phyloP scores from a whole-genome alignment of 1,139 yeast genomes.

The Saccharomyces pastorianus region DNA sequence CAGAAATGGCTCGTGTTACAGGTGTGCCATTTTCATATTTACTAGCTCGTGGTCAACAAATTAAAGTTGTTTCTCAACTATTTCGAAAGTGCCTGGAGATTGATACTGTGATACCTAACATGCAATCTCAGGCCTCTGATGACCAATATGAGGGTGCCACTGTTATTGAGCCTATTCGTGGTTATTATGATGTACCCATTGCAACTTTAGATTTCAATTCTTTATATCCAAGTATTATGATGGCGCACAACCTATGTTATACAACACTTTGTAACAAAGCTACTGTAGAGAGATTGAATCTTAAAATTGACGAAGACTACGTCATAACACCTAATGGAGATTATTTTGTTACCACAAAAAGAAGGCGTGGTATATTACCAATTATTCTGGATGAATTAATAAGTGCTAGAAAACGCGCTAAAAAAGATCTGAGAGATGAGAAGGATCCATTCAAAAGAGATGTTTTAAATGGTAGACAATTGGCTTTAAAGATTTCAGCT shows the following conservation, averaged over 20 bases:
- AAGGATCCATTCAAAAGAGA: conserved; percentile 90
- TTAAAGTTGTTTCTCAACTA: conserved; percentile 90
- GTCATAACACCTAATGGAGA: conserved; percentile 88
- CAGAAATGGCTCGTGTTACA: conserved; percentile 99
- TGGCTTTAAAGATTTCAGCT: conserved; percentile 93
- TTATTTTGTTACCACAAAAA: conserved; percentile 65
- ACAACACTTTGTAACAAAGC: conserved; percentile 72
- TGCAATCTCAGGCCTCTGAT: conserved; percentile 69
- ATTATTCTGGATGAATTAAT: conserved; percentile 83
- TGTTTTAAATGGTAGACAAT: conserved; percentile 92
- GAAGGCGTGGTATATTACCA: conserved; percentile 81
- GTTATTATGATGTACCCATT: conserved; percentile 93
- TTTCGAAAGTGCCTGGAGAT: conserved; percentile 84
- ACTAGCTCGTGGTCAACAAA: conserved; percentile 90
- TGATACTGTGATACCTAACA: conserved; percentile 82
- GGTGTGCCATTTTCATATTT: conserved; percentile 95
- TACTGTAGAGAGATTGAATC: conserved; percentile 55
- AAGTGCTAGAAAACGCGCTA: conserved; percentile 88
- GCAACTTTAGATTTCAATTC: conserved; percentile 97
- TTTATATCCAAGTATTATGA: conserved; percentile 96
- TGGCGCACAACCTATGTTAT: conserved; percentile 97
- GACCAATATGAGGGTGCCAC: conserved; percentile 99
- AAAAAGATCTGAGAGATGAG: conserved; percentile 80
- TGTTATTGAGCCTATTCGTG: conserved; percentile 92
- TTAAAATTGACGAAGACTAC: conserved; percentile 70